Evolutionary conservation across 208 protist genomes (phyloP).

Genomic region (Crithidia thermophila): DNA sequence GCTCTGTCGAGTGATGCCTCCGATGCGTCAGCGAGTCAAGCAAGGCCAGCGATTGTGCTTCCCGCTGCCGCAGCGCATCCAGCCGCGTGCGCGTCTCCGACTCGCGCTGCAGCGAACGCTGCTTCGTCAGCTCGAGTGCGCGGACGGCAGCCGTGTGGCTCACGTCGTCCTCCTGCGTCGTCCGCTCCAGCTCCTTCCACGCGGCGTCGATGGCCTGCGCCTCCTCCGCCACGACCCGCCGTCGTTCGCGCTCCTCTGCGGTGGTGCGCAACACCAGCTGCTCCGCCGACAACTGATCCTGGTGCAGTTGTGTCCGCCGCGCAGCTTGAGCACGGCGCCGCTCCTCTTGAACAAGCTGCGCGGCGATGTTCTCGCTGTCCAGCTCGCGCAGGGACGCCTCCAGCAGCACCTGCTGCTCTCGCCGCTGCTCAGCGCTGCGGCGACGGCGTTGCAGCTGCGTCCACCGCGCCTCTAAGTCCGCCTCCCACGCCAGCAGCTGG

Average conservation of each 20-base stretch:
- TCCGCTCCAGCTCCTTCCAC: conserved; percentile 21
- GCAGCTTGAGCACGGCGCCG: conserved; percentile 24
- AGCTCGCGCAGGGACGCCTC: conserved; percentile 49
- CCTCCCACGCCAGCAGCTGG: conserved; percentile 24
- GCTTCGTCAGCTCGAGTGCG: conserved; percentile 25
- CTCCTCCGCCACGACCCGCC: conserved; percentile 8
- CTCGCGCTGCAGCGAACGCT: conserved; percentile 25
- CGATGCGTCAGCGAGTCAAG: conserved; percentile 31
- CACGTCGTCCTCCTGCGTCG: conserved; percentile 27
- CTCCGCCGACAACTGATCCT: conserved; percentile 20
- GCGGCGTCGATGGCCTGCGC: conserved; percentile 9
- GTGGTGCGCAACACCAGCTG: not conserved
- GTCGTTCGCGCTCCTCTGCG: not conserved
- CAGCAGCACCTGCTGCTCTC: conserved; percentile 20
- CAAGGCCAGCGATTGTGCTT: conserved; percentile 26
- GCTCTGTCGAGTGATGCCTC: conserved; percentile 19
- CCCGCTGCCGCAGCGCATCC: conserved; percentile 30
- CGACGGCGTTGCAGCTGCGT: conserved; percentile 17
- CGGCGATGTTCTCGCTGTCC: conserved; percentile 39
- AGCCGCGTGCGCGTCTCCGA: conserved; percentile 21
- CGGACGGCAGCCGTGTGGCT: conserved; percentile 32
- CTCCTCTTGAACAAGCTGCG: conserved; percentile 15
- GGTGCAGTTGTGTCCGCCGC: conserved; percentile 29
- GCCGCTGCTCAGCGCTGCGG: not conserved
- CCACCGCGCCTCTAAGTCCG: conserved; percentile 11